These are phyloP conservation scores for Bacidia gigantensis DNA, from an alignment of 495 filamentous ascomycete genomes.

Conservation along the genomic window DNA sequence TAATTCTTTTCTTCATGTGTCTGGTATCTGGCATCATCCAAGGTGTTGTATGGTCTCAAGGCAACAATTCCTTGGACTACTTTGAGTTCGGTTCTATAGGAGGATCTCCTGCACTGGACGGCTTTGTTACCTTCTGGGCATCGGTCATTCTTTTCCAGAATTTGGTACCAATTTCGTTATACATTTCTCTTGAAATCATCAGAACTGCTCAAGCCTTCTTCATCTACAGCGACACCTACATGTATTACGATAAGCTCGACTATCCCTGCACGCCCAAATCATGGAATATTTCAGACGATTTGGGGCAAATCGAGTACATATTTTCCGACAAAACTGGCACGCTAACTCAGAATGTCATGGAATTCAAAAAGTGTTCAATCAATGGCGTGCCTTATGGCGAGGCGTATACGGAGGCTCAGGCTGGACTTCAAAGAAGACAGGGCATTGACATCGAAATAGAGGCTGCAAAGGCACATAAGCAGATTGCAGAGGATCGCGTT, in stretches of 20 bases:
- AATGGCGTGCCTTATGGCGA: slow-evolving; percentile 93
- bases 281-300: slow-evolving; percentile 98
- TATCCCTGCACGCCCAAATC: slow-evolving; percentile 93
- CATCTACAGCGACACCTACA: slow-evolving; percentile 87
- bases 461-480: slow-evolving; percentile 51
- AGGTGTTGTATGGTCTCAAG: slow-evolving; percentile 65
- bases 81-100: slow-evolving; percentile 86
- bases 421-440: slow-evolving; percentile 83
- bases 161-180: slow-evolving; percentile 94
- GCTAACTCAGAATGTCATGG: slow-evolving; percentile 98
- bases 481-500: slow-evolving; percentile 65
- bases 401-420: slow-evolving; percentile 91
- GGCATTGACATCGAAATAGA: slow-evolving; percentile 78
- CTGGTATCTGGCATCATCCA: slow-evolving; percentile 72
- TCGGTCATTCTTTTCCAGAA: slow-evolving; percentile 94
- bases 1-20: slow-evolving; percentile 82
- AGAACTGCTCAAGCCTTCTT: slow-evolving; percentile 88
- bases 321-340: slow-evolving; percentile 99
- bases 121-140: slow-evolving; percentile 93
- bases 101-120: slow-evolving; percentile 59
- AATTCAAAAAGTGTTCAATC: slow-evolving; percentile 96
- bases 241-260: slow-evolving; percentile 93
- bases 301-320: slow-evolving; percentile 98
- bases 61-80: slow-evolving; percentile 57
- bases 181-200: slow-evolving; percentile 94